Percentiles rank a stretch among this genome's conserved stretches.
phyloP scores from a whole-genome alignment of 2,329 filamentous ascomycete species.

The Pestalotiopsis sp. region DNA sequence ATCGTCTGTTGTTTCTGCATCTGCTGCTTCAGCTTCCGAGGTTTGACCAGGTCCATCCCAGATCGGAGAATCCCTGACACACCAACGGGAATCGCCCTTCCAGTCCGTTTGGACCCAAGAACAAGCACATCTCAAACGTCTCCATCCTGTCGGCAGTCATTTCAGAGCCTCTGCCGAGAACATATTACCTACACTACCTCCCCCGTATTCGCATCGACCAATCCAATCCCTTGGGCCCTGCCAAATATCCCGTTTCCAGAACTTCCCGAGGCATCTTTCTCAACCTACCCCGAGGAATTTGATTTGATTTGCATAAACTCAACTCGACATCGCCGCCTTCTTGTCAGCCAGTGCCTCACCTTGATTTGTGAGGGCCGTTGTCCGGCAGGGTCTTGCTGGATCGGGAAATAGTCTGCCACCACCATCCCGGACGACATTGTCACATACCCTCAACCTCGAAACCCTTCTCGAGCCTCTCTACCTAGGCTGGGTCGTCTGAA shows the following conservation, averaged over 20 bases:
- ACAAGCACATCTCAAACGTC: conserved; percentile 10
- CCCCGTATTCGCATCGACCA: neutral
- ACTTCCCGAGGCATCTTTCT: neutral
- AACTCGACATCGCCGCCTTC: neutral
- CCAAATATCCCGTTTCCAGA: neutral
- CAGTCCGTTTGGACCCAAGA: neutral
- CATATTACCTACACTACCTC: neutral
- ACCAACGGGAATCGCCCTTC: neutral
- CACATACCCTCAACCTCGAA: neutral
- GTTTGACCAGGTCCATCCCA: conserved; percentile 10
- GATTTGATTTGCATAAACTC: neutral
- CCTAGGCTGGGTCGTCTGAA: conserved; percentile 1
- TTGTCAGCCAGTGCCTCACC: neutral
- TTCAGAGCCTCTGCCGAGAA: neutral
- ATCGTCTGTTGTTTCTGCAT: conserved; percentile 8
- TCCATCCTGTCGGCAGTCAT: conserved; percentile 5
- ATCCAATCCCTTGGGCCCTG: neutral
- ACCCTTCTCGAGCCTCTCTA: neutral
- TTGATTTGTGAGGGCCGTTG: neutral
- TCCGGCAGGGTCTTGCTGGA: neutral
- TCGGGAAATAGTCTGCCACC: neutral
- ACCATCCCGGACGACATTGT: neutral
- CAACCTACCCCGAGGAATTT: neutral
- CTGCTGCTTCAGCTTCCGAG: conserved; percentile 5
- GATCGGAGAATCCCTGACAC: conserved; percentile 11